These are phyloP conservation scores for Lactarius hengduanensis DNA, from an alignment of 768 basidiomycete genomes.

Conservation along the genomic window DNA sequence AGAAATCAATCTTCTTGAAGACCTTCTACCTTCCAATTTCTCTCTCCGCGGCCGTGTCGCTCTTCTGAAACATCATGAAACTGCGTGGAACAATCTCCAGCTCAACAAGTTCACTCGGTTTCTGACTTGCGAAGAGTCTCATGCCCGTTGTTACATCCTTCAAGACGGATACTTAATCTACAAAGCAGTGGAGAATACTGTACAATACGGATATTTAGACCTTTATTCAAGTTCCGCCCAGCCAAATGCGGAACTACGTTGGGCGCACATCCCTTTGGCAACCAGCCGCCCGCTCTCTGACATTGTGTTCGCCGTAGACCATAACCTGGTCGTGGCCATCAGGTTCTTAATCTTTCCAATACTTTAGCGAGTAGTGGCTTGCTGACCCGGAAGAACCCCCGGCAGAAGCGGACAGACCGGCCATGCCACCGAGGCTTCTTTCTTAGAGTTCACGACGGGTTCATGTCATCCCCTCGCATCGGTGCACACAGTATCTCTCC, in stretches of 20 bases:
- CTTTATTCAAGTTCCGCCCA: constrained; percentile 4
- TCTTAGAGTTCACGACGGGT: constrained; percentile 17
- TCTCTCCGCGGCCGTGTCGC: neutral
- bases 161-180: constrained; percentile 14
- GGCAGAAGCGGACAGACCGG: neutral
- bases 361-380: neutral
- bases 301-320: constrained; percentile 16
- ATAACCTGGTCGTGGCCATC: constrained; percentile 15
- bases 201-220: constrained; percentile 15
- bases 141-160: neutral
- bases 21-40: neutral
- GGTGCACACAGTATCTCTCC: constrained; percentile 6
- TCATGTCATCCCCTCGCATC: constrained; percentile 14
- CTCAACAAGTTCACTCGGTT: neutral
- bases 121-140: neutral
- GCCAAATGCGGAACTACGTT: neutral
- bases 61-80: constrained; percentile 4
- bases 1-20: neutral
- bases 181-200: neutral
- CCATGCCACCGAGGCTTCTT: neutral
- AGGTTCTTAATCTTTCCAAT: neutral
- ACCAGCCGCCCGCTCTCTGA: neutral
- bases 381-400: neutral
- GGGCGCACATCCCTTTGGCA: constrained; percentile 5
- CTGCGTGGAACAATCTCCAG: neutral